Evolutionary conservation across 2,329 filamentous ascomycete genomes (phyloP).

Genomic region (Rutstroemia sp.): DNA sequence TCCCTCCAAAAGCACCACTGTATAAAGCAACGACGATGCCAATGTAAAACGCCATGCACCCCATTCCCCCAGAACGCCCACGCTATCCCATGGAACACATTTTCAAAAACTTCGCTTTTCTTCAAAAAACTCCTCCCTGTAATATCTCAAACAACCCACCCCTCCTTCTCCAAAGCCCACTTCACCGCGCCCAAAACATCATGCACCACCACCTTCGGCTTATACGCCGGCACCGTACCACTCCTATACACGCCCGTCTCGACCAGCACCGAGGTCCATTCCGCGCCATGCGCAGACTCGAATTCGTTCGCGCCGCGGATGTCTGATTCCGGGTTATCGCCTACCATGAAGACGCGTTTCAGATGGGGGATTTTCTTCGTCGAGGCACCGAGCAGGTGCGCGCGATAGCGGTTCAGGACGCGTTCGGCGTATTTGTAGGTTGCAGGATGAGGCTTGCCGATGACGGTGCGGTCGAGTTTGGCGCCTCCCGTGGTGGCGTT

Average conservation of each 20-base stretch:
- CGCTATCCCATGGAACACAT: too few relatives aligned
- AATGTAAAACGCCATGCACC: too few relatives aligned
- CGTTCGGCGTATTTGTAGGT: conserved; percentile 84
- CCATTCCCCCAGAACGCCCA: too few relatives aligned
- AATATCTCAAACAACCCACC: conserved; percentile 1
- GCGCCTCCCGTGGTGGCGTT: conserved; percentile 56
- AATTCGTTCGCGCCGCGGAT: conserved; percentile 82
- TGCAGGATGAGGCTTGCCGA: conserved; percentile 73
- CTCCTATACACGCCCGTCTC: conserved; percentile 69
- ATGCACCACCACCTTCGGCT: conserved; percentile 59
- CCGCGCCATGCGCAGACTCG: conserved; percentile 54
- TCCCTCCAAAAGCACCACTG: too few relatives aligned
- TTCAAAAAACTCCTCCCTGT: too few relatives aligned
- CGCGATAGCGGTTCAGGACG: conserved; percentile 55
- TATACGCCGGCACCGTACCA: conserved; percentile 47
- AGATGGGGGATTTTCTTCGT: conserved; percentile 39
- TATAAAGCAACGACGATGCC: too few relatives aligned
- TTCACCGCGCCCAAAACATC: conserved; percentile 71
- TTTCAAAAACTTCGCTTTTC: too few relatives aligned
- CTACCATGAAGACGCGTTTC: conserved; percentile 84
- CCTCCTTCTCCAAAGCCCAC: conserved; percentile 60
- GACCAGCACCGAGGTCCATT: conserved; percentile 73
- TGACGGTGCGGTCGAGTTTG: conserved; percentile 54
- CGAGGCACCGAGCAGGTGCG: conserved; percentile 8
- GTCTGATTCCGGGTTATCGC: conserved; percentile 83